phyloP scores from a whole-genome alignment of 805 yeast species.

The Metschnikowia proteae region DNA sequence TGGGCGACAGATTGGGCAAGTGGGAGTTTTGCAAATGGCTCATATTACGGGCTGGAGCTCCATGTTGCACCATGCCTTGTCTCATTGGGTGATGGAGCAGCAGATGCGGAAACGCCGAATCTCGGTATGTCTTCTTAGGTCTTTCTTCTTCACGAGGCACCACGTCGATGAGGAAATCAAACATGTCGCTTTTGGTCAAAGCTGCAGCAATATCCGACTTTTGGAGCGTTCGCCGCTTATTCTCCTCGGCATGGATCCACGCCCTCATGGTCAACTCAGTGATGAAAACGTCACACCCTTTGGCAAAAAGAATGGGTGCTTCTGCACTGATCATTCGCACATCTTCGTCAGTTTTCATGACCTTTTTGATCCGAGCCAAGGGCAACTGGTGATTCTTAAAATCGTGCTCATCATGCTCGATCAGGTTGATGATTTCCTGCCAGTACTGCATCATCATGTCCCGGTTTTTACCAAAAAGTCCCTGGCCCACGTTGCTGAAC shows the following conservation, averaged over 20 bases:
- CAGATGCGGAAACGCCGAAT: constrained; percentile 20
- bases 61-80: constrained; percentile 9
- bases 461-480: constrained; percentile 46
- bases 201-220: constrained; percentile 95
- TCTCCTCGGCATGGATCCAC: constrained; percentile 98
- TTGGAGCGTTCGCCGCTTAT: constrained; percentile 90
- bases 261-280: constrained; percentile 98
- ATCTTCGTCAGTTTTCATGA: constrained; percentile 96
- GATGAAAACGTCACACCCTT: constrained; percentile 95
- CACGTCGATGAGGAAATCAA: constrained; percentile 92
- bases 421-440: constrained; percentile 93
- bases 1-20: neutral
- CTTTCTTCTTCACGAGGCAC: constrained; percentile 87
- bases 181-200: constrained; percentile 90
- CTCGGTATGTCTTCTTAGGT: constrained; percentile 39
- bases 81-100: constrained; percentile 14
- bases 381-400: constrained; percentile 95
- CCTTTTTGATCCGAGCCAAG: constrained; percentile 91
- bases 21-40: neutral
- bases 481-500: constrained; percentile 84
- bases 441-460: constrained; percentile 93
- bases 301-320: constrained; percentile 95
- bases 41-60: neutral
- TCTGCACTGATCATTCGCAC: constrained; percentile 98
- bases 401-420: constrained; percentile 84